phyloP scores from a whole-genome alignment of 768 basidiomycete genomes.

The Hirschioporus abietinus region DNA sequence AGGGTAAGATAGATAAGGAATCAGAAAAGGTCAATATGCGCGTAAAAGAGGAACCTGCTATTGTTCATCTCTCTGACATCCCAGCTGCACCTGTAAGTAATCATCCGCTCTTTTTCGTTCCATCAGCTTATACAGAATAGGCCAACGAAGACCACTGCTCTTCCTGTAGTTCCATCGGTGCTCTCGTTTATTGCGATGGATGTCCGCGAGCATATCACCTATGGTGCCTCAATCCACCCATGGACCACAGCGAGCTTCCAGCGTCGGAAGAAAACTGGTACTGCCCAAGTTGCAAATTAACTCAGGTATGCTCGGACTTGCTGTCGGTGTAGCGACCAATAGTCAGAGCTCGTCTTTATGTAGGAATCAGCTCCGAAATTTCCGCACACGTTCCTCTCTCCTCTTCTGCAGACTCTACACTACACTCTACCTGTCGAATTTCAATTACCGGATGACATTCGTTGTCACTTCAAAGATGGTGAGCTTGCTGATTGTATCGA shows the following conservation, averaged over 20 bases:
- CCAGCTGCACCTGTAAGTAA: slow-evolving; percentile 34
- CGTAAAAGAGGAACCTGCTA: slow-evolving; percentile 41
- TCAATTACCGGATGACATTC: slow-evolving; percentile 80
- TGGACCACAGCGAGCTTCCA: slow-evolving; percentile 82
- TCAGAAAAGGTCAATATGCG: slow-evolving; percentile 20
- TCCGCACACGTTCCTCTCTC: slow-evolving; percentile 59
- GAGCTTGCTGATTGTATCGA: slow-evolving; percentile 19
- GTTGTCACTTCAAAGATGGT: slow-evolving; percentile 86
- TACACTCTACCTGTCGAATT: slow-evolving; percentile 73
- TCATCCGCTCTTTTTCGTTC: slow-evolving; percentile 6
- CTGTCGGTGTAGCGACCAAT: background rate
- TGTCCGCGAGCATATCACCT: slow-evolving; percentile 96
- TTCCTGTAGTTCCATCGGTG: slow-evolving; percentile 74
- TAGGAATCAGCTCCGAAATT: slow-evolving; percentile 63
- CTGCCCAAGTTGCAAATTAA: slow-evolving; percentile 65
- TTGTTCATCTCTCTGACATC: slow-evolving; percentile 30
- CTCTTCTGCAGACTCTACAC: slow-evolving; percentile 68
- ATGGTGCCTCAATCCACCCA: slow-evolving; percentile 93
- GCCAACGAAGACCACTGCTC: slow-evolving; percentile 83
- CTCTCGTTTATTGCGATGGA: slow-evolving; percentile 94
- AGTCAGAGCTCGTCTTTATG: slow-evolving; percentile 19
- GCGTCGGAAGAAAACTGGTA: slow-evolving; percentile 71
- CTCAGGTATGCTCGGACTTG: slow-evolving; percentile 45
- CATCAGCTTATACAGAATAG: slow-evolving; percentile 21
- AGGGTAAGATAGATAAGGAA: slow-evolving; percentile 28